A percentile compares a stretch with the other conserved stretches of the same genome.
phyloP scores from a whole-genome alignment of 306 rosid species.

The Dalbergia oliveri region DNA sequence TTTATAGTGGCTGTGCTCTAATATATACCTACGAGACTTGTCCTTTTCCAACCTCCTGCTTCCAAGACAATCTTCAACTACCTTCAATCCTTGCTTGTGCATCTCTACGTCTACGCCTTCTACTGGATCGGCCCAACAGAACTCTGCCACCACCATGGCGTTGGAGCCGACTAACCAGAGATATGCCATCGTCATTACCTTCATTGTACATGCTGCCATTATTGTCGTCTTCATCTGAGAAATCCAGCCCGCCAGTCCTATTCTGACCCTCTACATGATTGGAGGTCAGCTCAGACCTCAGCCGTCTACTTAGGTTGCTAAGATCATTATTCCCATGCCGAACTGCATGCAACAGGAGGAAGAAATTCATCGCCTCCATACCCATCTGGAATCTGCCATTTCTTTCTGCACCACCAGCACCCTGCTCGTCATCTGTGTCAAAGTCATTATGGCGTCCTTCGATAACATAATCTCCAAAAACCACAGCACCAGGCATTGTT shows the following conservation, averaged over 20 bases:
- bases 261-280: slow-evolving; percentile 57
- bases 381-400: slow-evolving; percentile 74
- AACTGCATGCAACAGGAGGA: slow-evolving; percentile 87
- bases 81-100: slow-evolving; percentile 43
- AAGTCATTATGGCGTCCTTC: slow-evolving; percentile 71
- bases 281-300: slow-evolving; percentile 63
- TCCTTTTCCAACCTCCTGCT: slow-evolving; percentile 69
- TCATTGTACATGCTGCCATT: slow-evolving; percentile 44
- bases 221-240: slow-evolving; percentile 65
- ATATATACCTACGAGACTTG: slow-evolving; percentile 60
- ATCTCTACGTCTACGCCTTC: slow-evolving; percentile 87
- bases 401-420: slow-evolving; percentile 61
- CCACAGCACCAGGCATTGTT: slow-evolving; percentile 92
- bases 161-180: slow-evolving; percentile 79
- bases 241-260: slow-evolving; percentile 51
- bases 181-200: slow-evolving; percentile 60
- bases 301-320: slow-evolving; percentile 55
- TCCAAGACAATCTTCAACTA: slow-evolving; percentile 45
- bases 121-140: slow-evolving; percentile 75
- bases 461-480: slow-evolving; percentile 91
- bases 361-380: slow-evolving; percentile 84
- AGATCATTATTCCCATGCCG: slow-evolving; percentile 73
- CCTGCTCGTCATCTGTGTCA: slow-evolving; percentile 76
- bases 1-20: slow-evolving; percentile 58
- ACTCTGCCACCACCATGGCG: slow-evolving; percentile 75